Percentiles rank a stretch among this genome's conserved stretches.
These are phyloP conservation scores for Nepenthes gracilis DNA, from an alignment of 148 eudicot genomes.

Conservation along the genomic window DNA sequence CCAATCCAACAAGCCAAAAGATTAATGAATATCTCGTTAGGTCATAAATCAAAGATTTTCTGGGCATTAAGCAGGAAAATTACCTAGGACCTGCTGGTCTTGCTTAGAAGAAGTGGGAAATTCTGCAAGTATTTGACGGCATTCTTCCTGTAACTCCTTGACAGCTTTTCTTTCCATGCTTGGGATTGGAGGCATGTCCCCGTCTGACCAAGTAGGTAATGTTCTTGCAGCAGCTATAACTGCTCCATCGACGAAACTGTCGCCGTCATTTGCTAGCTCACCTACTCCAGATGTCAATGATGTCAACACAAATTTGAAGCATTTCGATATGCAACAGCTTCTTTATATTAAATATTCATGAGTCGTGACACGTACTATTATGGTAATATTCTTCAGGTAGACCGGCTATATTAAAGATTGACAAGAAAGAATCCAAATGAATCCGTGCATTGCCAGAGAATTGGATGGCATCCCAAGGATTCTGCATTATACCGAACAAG, in stretches of 20 bases:
- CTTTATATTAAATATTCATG: not conserved
- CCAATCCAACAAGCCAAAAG: too few relatives aligned
- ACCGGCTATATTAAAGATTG: constrained; percentile 89
- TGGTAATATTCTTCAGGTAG: constrained; percentile 75
- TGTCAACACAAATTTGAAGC: not conserved
- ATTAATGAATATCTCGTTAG: too few relatives aligned
- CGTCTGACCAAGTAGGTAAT: constrained; percentile 85
- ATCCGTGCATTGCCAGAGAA: constrained; percentile 67
- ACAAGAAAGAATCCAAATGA: constrained; percentile 89
- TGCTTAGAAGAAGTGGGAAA: constrained; percentile 67
- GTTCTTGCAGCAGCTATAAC: constrained; percentile 92
- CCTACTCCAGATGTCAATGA: constrained; percentile 23
- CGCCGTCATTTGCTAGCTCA: constrained; percentile 36
- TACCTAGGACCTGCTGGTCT: constrained; percentile 81
- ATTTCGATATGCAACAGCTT: too few relatives aligned
- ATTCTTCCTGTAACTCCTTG: constrained; percentile 83
- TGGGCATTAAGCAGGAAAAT: not conserved
- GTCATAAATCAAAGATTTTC: not conserved
- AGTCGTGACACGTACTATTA: constrained; percentile 35
- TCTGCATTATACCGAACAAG: constrained; percentile 30
- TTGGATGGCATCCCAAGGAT: constrained; percentile 92
- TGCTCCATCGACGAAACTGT: constrained; percentile 83
- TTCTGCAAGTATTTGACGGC: constrained; percentile 56
- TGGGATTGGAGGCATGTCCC: constrained; percentile 78
- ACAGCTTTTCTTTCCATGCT: constrained; percentile 82